phyloP scores from a whole-genome alignment of 805 yeast genomes.

The Metschnikowia vanudenii region DNA sequence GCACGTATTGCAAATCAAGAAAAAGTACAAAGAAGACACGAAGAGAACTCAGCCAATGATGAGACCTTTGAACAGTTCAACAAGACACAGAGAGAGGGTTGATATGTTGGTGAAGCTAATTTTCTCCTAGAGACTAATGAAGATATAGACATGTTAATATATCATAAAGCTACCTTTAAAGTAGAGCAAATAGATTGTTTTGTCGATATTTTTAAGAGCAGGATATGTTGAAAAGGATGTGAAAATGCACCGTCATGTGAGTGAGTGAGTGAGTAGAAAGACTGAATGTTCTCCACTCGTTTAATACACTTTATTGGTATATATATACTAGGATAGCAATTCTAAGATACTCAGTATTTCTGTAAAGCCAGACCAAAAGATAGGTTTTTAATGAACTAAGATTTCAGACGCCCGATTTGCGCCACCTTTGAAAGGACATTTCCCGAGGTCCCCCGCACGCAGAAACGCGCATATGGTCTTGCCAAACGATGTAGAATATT shows the following conservation, averaged over 20 bases:
- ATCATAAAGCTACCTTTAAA: no score
- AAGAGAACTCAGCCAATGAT: constrained; percentile 21
- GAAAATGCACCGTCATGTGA: no score
- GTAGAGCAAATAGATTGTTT: no score
- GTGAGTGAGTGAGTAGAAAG: no score
- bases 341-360: not conserved
- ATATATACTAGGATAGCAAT: not conserved
- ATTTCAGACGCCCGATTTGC: not conserved
- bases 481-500: not conserved
- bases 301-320: not conserved
- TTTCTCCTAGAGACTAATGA: not conserved
- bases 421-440: not conserved
- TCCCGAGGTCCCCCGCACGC: constrained; percentile 9
- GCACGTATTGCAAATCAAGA: constrained; percentile 55
- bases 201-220: no score
- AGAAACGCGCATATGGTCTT: constrained; percentile 3
- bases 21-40: constrained; percentile 33
- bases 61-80: constrained; percentile 29
- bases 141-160: not conserved
- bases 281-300: no score
- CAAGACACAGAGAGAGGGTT: constrained; percentile 17
- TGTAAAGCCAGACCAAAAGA: not conserved
- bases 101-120: not conserved
- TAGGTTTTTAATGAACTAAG: not conserved
- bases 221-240: no score